These are phyloP conservation scores for Paramyrothecium roridum DNA, from an alignment of 2,329 filamentous ascomycete species.

Conservation along the genomic window DNA sequence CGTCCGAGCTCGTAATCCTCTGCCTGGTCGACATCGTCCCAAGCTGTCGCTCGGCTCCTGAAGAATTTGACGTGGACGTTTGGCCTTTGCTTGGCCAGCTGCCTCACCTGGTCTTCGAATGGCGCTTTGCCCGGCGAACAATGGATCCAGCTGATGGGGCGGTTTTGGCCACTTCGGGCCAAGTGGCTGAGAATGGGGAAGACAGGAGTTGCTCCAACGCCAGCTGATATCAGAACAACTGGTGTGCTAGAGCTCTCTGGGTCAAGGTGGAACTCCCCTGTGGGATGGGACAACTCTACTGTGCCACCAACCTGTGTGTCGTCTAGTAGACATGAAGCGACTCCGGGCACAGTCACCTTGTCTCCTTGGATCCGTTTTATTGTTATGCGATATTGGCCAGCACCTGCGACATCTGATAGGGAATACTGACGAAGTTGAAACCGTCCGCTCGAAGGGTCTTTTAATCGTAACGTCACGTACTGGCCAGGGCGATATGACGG, in stretches of 20 bases:
- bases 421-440: slow-evolving; percentile 67
- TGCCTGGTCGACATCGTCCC: slow-evolving; percentile 36
- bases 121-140: slow-evolving; percentile 49
- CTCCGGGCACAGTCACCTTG: slow-evolving; percentile 35
- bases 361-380: slow-evolving; percentile 43
- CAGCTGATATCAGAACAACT: slow-evolving; percentile 59
- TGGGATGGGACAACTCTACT: slow-evolving; percentile 61
- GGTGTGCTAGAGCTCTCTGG: slow-evolving; percentile 32
- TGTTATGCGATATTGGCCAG: slow-evolving; percentile 62
- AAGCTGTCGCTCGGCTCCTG: slow-evolving; percentile 43
- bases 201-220: slow-evolving; percentile 58
- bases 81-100: slow-evolving; percentile 34
- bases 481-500: slow-evolving; percentile 63
- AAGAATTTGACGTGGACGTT: slow-evolving; percentile 42
- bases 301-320: slow-evolving; percentile 53
- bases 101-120: slow-evolving; percentile 50
- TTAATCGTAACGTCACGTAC: slow-evolving; percentile 60
- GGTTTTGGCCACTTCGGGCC: slow-evolving; percentile 36
- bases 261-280: slow-evolving; percentile 26
- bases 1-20: slow-evolving; percentile 12
- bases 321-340: slow-evolving; percentile 63
- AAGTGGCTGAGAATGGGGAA: slow-evolving; percentile 58
- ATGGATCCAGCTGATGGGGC: slow-evolving; percentile 58
- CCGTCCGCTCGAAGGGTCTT: slow-evolving; percentile 52
- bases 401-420: slow-evolving; percentile 57